These are phyloP conservation scores for Pseudozyma tsukubaensis DNA, from an alignment of 1,284 basidiomycete genomes.

Conservation along the genomic window DNA sequence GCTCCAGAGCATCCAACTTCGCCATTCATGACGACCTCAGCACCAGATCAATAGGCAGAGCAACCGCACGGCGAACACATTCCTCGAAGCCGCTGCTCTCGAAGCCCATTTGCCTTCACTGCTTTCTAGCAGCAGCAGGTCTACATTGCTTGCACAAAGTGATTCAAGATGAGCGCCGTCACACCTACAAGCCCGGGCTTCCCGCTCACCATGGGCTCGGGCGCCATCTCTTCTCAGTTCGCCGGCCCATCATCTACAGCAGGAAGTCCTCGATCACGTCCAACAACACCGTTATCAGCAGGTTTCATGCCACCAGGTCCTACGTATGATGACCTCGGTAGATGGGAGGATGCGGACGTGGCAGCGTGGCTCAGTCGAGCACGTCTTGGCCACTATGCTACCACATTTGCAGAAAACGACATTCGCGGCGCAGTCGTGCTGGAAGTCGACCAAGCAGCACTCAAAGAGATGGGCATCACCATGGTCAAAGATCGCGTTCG, in stretches of 20 bases:
- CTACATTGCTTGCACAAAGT: not conserved
- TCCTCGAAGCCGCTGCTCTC: no score
- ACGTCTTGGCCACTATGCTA: constrained; percentile 53
- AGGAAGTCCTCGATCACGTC: constrained; percentile 41
- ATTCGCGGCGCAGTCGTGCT: constrained; percentile 63
- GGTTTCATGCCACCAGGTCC: constrained; percentile 24
- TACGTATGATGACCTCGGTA: constrained; percentile 39
- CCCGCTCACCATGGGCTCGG: constrained; percentile 48
- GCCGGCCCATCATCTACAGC: constrained; percentile 39
- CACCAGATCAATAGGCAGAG: constrained; percentile 1
- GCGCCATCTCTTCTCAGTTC: constrained; percentile 18
- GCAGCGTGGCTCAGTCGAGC: constrained; percentile 54
- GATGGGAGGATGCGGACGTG: constrained; percentile 54
- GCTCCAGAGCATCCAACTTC: no score
- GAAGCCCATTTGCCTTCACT: not conserved
- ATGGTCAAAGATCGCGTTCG: constrained; percentile 64
- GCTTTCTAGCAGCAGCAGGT: not conserved
- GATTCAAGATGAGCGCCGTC: constrained; percentile 33
- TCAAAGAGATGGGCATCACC: constrained; percentile 67
- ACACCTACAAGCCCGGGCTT: constrained; percentile 59
- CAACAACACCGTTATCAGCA: constrained; percentile 46
- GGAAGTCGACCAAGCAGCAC: constrained; percentile 59
- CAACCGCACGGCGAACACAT: not conserved
- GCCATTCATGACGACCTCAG: constrained; percentile 5
- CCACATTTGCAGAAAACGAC: constrained; percentile 59